A percentile compares a stretch with the other conserved stretches of the same genome.
Conservation (phyloP, 495 filamentous ascomycete species). For the Xylaria acuta region DNA sequence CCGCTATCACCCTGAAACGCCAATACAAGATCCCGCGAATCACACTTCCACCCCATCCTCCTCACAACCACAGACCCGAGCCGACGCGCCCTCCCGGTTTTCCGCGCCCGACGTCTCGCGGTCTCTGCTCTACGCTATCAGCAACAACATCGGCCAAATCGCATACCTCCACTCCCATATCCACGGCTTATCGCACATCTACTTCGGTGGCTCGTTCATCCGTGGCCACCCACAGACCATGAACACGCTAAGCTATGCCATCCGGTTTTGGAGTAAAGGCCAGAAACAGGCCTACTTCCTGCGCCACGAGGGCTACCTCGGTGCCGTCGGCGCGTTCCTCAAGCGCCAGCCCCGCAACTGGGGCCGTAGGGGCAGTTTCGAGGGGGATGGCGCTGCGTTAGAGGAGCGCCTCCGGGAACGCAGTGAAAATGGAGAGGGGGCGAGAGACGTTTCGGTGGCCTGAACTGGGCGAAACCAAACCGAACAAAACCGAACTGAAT, state of each 20-base stretch:
- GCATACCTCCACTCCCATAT: conserved; percentile 94
- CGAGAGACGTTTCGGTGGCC: background rate
- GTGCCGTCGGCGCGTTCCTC: conserved; percentile 94
- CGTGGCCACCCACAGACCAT: conserved; percentile 96
- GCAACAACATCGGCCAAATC: conserved; percentile 98
- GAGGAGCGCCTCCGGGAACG: conserved; percentile 29
- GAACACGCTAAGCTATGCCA: conserved; percentile 94
- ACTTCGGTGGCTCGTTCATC: conserved; percentile 97
- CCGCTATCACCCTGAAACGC: conserved; percentile 43
- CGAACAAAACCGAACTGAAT: background rate
- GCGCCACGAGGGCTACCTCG: conserved; percentile 94
- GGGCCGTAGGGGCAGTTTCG: conserved; percentile 81
- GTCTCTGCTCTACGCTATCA: conserved; percentile 77
- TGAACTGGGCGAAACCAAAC: background rate
- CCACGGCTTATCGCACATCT: conserved; percentile 87
- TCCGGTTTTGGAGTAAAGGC: conserved; percentile 96
- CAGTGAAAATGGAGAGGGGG: background rate
- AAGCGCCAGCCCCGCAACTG: conserved; percentile 90
- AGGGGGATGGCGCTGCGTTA: conserved; percentile 39
- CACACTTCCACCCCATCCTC: conserved; percentile 7
- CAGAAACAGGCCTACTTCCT: conserved; percentile 95
- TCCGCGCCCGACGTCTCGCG: conserved; percentile 58
- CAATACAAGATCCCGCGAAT: conserved; percentile 28
- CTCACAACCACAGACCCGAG: conserved; percentile 29
- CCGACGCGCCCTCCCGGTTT: conserved; percentile 44